Evolutionary conservation across 257 asterid genomes (phyloP).

Genomic region (Ophiorrhiza pumila): DNA sequence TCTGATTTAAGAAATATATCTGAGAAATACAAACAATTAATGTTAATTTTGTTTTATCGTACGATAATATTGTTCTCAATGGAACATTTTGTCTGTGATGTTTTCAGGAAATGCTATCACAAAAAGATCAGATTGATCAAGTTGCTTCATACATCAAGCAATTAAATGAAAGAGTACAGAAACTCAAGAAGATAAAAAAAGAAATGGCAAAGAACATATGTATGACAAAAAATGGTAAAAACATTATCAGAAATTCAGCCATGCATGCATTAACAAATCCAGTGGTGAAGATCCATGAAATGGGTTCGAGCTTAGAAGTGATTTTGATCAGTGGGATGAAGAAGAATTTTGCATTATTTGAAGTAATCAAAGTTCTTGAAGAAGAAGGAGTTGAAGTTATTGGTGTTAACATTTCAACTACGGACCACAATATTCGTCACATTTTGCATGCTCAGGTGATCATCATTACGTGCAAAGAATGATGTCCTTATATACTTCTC

Average conservation of each 20-base stretch:
- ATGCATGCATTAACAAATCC: slow-evolving; percentile 11
- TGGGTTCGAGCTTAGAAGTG: slow-evolving; percentile 38
- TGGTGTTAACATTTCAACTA: slow-evolving; percentile 15
- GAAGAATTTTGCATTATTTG: slow-evolving; percentile 23
- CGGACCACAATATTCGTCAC: slow-evolving; percentile 19
- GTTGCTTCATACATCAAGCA: slow-evolving; percentile 28
- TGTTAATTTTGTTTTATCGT: no score
- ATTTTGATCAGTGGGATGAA: slow-evolving; percentile 25
- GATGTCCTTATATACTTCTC: not conserved
- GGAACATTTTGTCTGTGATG: not conserved
- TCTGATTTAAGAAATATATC: no score
- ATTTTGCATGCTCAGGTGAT: slow-evolving; percentile 42
- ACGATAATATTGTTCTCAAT: no score
- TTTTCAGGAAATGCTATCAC: slow-evolving; percentile 33
- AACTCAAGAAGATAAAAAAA: slow-evolving; percentile 29
- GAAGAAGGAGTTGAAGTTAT: slow-evolving; percentile 45
- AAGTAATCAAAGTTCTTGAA: slow-evolving; percentile 29
- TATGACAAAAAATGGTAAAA: not conserved
- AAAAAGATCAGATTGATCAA: slow-evolving; percentile 36
- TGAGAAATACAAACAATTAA: no score
- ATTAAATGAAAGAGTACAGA: slow-evolving; percentile 30
- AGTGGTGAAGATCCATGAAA: slow-evolving; percentile 26
- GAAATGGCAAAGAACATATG: not conserved
- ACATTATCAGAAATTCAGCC: not conserved
- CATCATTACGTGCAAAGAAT: not conserved